Evolutionary conservation across 106 monocot species (phyloP), one percentile per base, ranked within the genome.

Genomic region (Triglochin maritima): DNA sequence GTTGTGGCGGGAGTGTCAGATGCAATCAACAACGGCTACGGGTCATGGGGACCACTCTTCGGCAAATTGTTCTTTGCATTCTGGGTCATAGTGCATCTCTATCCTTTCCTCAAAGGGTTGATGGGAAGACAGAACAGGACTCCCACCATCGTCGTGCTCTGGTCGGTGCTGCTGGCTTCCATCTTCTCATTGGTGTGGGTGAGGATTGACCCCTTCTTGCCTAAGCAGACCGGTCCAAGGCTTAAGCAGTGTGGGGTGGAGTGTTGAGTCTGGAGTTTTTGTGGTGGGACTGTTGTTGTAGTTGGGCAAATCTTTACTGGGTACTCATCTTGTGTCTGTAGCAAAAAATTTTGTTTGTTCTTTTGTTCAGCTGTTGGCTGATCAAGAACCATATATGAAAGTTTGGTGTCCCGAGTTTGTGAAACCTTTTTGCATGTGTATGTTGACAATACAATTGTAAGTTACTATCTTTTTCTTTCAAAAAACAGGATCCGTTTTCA

Each of bases 81-180:
- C 70, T 92, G 91, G 91, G 91, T 92, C 62, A 92, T 92, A 57
- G 91, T 92, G 46, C 91, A 92, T 60, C 81, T 92, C 13, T 92
- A 92, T 63, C 91, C 91, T 12, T 92, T 92, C 85, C 84, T 92
- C 47, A 92, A 92, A 81, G 91, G 91, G 79, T 69, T 92, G 17
- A 92, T 92, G 91, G 91, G 91, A 3, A 65, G 82, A 70, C 91
- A 87, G 76, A 92, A 92, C 78, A 82, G 91, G n/a, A 92, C 91
- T 0, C 91, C 91, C 8, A 92, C 91, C 4, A 87, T 92, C 13
- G 91, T 87, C 8, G 82, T 92, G 3, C 87, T 92, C 47, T 92
- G 87, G 91, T 83, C 91, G 45, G 82, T 92, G 58, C 78, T 92
- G 50, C 84, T 92, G 6, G 91, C 91, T 10, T 92, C 91, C 43